Percentiles rank a stretch among this genome's conserved stretches.
These are phyloP conservation scores for Xylaria grammica DNA, from an alignment of 495 filamentous ascomycete genomes.

Conservation along the genomic window DNA sequence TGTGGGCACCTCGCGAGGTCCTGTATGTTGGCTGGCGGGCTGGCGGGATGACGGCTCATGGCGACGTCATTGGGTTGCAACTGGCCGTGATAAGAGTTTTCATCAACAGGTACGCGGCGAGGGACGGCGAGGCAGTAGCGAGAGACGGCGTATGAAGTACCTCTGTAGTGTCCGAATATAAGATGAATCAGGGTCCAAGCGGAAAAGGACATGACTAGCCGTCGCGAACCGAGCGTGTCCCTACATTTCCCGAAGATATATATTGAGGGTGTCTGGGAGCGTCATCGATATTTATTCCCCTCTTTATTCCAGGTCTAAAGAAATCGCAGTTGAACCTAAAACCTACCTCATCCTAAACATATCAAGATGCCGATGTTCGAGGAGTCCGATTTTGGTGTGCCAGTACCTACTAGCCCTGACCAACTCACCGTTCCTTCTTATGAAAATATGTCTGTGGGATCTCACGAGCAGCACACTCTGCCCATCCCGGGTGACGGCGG, in stretches of 20 bases:
- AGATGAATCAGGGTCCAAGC: constrained; percentile 12
- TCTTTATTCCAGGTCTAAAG: background rate
- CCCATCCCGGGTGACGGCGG: constrained; percentile 55
- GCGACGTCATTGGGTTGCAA: constrained; percentile 16
- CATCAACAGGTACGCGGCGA: background rate
- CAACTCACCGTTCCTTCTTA: constrained; percentile 29
- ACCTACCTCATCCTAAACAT: background rate
- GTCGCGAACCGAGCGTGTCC: background rate
- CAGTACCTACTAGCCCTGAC: constrained; percentile 39
- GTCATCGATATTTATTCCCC: background rate
- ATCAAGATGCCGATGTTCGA: constrained; percentile 68
- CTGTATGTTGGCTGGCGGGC: background rate
- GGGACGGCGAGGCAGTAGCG: too few species aligned
- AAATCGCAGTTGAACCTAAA: background rate
- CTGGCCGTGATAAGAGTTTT: constrained; percentile 17
- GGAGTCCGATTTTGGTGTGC: constrained; percentile 58
- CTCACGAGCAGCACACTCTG: constrained; percentile 35
- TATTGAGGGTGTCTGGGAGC: background rate
- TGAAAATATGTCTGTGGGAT: constrained; percentile 26
- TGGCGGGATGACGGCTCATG: constrained; percentile 2
- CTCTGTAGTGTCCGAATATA: constrained; percentile 13
- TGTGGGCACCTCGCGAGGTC: constrained; percentile 12
- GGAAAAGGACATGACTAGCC: constrained; percentile 19
- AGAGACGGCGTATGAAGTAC: background rate
- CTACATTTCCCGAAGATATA: constrained; percentile 9